These are phyloP conservation scores for Cadophora sp. DNA, from an alignment of 2,329 filamentous ascomycete genomes.

Conservation along the genomic window DNA sequence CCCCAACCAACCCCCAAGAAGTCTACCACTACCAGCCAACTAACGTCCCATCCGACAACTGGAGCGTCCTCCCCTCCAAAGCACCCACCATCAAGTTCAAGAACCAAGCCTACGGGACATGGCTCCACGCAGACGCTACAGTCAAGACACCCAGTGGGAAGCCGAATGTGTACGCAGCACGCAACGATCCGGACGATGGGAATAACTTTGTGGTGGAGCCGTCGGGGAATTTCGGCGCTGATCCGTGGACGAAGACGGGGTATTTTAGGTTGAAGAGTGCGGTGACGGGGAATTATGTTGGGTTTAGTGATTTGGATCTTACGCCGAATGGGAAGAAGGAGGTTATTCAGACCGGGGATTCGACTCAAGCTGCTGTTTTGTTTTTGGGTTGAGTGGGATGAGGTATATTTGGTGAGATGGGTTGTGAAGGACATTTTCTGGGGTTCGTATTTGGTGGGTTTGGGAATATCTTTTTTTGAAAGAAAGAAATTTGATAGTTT, in stretches of 20 bases:
- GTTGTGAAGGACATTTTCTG: too few species aligned
- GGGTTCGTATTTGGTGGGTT: too few species aligned
- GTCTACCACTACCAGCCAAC: slow-evolving; percentile 11
- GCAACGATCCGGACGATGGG: not conserved
- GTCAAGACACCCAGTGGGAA: slow-evolving; percentile 4
- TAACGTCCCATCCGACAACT: not conserved
- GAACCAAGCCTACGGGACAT: slow-evolving; percentile 10
- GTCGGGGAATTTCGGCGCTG: not conserved
- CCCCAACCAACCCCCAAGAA: slow-evolving; percentile 3
- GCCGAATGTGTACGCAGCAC: slow-evolving; percentile 3
- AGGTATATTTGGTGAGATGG: too few species aligned
- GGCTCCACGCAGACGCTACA: not conserved
- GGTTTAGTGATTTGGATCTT: not conserved
- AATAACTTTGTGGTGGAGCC: not conserved
- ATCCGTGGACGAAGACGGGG: slow-evolving; percentile 3
- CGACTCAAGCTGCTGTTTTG: not conserved
- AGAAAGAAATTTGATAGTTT: not conserved
- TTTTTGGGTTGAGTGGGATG: not conserved
- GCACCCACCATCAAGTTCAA: slow-evolving; percentile 1
- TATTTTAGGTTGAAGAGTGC: slow-evolving; percentile 7
- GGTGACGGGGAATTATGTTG: not conserved
- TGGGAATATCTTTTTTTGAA: too few species aligned
- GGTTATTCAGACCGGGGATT: not conserved
- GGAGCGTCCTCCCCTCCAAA: slow-evolving; percentile 1
- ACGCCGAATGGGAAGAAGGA: slow-evolving; percentile 15